Percentiles rank a stretch among this genome's conserved stretches.
Conservation (phyloP, 371 early-diverging fungal species). For the Apophysomyces trapeziformis region DNA sequence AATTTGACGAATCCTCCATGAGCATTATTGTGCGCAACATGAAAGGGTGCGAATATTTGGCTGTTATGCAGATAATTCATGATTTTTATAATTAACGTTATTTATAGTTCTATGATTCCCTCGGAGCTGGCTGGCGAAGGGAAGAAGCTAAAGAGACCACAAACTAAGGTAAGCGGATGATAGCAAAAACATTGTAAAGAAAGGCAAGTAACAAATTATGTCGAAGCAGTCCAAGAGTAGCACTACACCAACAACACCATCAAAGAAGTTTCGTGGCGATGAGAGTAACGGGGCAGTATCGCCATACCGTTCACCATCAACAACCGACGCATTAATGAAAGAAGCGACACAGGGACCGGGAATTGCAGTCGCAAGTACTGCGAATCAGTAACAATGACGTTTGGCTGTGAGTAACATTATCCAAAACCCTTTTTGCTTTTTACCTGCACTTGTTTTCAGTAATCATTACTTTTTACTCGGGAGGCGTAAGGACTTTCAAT, state of each 20-base stretch:
- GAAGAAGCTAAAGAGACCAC: constrained; percentile 46
- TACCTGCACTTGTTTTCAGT: neutral
- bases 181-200: neutral
- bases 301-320: constrained; percentile 7
- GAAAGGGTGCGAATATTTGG: constrained; percentile 58
- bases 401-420: constrained; percentile 9
- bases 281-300: constrained; percentile 11
- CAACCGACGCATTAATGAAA: constrained; percentile 3
- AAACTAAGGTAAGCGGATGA: constrained; percentile 26
- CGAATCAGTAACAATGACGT: neutral
- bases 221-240: neutral
- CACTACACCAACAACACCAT: constrained; percentile 8
- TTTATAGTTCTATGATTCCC: constrained; percentile 45
- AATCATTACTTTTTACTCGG: neutral
- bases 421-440: neutral
- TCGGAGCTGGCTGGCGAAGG: constrained; percentile 49
- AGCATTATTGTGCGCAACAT: constrained; percentile 70
- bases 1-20: constrained; percentile 73
- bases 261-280: constrained; percentile 14
- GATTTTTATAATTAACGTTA: neutral
- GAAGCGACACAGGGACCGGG: neutral
- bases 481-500: neutral
- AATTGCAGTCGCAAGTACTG: neutral
- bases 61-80: neutral
- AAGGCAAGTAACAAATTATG: constrained; percentile 8